Evolutionary conservation across 306 rosid genomes (phyloP).

Genomic region (Luffa acutangula): DNA sequence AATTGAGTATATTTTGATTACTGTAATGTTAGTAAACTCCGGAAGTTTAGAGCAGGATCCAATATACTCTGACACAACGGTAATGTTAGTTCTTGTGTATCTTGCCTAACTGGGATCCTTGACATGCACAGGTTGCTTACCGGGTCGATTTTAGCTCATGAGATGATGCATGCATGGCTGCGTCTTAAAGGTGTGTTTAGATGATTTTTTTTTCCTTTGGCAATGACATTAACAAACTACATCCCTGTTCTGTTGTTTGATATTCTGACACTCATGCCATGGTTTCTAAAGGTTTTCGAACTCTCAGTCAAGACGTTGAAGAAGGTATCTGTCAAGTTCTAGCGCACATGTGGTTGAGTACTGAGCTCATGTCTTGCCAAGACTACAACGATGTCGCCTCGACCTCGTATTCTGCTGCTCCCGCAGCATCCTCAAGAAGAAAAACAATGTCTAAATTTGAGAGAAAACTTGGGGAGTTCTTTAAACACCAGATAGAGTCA

Average conservation of each 20-base stretch:
- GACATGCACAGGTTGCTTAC: constrained; percentile 60
- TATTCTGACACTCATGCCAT: constrained; percentile 7
- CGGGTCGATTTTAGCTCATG: constrained; percentile 93
- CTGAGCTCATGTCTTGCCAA: constrained; percentile 54
- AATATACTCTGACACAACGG: background rate
- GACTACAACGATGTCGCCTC: constrained; percentile 35
- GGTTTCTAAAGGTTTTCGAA: constrained; percentile 62
- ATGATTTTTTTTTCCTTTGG: background rate
- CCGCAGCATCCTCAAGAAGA: constrained; percentile 28
- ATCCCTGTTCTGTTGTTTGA: background rate
- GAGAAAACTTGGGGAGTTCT: constrained; percentile 87
- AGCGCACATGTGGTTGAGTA: constrained; percentile 91
- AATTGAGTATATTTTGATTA: background rate
- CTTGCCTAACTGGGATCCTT: constrained; percentile 1
- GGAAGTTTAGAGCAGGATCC: background rate
- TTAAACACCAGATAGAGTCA: constrained; percentile 86
- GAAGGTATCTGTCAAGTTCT: constrained; percentile 98
- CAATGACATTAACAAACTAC: background rate
- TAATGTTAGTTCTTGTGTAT: background rate
- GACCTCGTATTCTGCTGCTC: constrained; percentile 43
- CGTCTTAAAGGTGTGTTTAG: constrained; percentile 59
- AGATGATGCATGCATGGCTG: constrained; percentile 99
- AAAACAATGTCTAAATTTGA: constrained; percentile 53
- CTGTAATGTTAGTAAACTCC: too few species aligned
- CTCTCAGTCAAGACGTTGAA: constrained; percentile 87